phyloP scores from a whole-genome alignment of 2,329 filamentous ascomycete genomes.

The Mariannaea sp. region DNA sequence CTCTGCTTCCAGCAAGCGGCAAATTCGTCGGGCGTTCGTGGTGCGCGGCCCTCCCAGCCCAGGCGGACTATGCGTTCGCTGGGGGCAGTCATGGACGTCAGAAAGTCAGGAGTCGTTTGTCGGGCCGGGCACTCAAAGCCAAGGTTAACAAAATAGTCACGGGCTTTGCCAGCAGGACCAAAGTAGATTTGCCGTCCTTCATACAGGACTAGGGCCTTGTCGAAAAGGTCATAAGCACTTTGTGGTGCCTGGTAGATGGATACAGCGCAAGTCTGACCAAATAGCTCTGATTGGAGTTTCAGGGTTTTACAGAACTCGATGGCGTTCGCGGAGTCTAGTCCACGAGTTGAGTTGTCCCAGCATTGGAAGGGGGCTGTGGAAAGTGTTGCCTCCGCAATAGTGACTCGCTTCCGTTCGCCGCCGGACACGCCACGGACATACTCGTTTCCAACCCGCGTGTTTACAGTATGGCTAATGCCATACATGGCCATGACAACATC shows the following conservation, averaged over 20 bases:
- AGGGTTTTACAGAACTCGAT: constrained; percentile 19
- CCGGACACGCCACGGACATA: constrained; percentile 17
- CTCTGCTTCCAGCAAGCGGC: constrained; percentile 15
- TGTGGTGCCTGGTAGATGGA: constrained; percentile 20
- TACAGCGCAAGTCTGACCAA: constrained; percentile 19
- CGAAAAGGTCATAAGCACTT: constrained; percentile 18
- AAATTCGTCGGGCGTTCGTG: constrained; percentile 17
- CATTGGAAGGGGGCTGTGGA: constrained; percentile 16
- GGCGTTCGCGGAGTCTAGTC: constrained; percentile 17
- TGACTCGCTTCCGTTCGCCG: constrained; percentile 17
- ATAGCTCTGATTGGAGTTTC: constrained; percentile 14
- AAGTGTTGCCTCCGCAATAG: constrained; percentile 19
- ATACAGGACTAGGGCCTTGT: constrained; percentile 19
- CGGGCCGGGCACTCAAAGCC: constrained; percentile 18
- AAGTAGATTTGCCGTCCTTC: constrained; percentile 20
- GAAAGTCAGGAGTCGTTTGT: constrained; percentile 16
- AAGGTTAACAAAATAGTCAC: constrained; percentile 15
- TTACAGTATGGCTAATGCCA: constrained; percentile 20
- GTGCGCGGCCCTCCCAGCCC: constrained; percentile 11
- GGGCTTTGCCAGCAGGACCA: constrained; percentile 11
- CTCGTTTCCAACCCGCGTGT: constrained; percentile 19
- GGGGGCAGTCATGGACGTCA: constrained; percentile 18
- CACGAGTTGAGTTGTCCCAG: constrained; percentile 18
- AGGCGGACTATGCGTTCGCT: constrained; percentile 9
- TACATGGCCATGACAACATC: constrained; percentile 22